A percentile compares a stretch with the other conserved stretches of the same genome.
phyloP scores from a whole-genome alignment of 257 asterid genomes.

The Fraxinus pennsylvanica region DNA sequence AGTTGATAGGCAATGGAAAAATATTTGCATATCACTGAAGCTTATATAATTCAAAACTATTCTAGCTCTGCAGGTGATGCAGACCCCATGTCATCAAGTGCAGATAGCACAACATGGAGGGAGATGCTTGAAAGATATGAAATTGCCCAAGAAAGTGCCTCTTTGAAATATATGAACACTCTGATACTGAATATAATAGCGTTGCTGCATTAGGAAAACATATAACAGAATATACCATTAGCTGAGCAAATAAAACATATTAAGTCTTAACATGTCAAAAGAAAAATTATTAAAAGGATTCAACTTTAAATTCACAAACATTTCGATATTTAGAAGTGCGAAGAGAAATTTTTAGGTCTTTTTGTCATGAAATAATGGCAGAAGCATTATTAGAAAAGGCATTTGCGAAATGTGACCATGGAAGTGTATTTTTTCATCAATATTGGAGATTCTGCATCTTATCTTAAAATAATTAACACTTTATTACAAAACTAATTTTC shows the following conservation, averaged over 20 bases:
- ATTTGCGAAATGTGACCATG: background rate
- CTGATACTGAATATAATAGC: no score
- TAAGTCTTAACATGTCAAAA: no score
- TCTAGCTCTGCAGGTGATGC: background rate
- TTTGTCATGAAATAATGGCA: background rate
- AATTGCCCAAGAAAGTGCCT: no score
- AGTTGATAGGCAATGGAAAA: background rate
- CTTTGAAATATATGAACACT: no score
- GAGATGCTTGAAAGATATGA: no score
- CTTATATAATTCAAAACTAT: background rate
- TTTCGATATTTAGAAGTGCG: background rate
- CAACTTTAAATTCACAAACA: background rate
- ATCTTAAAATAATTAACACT: background rate
- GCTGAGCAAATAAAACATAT: no score
- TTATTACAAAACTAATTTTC: background rate
- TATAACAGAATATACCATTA: no score
- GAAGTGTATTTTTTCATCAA: background rate
- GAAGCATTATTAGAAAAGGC: background rate
- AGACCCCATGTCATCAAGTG: background rate
- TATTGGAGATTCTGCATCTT: background rate
- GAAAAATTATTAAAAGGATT: background rate
- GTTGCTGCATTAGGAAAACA: no score
- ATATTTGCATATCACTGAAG: background rate
- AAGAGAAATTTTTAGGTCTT: background rate
- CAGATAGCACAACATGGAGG: background rate